Conservation (phyloP, 2,329 filamentous ascomycete species). For the Phialophora macrospora region DNA sequence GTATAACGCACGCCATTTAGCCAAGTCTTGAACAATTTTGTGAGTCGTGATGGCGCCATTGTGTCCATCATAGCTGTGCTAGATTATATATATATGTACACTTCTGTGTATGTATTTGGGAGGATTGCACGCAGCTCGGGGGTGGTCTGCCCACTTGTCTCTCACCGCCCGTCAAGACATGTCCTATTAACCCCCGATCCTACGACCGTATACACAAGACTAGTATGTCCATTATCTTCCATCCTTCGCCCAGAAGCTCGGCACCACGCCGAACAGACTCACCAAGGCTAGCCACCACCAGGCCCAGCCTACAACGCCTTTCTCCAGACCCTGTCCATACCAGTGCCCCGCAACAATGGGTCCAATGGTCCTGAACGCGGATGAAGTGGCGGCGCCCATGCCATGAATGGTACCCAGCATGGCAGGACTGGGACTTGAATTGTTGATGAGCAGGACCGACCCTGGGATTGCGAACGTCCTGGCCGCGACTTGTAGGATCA, state of each 20-base stretch:
- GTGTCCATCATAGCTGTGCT: background rate
- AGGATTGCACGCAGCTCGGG: background rate
- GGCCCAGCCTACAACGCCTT: slow-evolving; percentile 60
- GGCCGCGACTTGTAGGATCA: slow-evolving; percentile 72
- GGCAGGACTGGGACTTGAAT: slow-evolving; percentile 63
- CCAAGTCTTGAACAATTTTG: background rate
- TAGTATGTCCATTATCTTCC: slow-evolving; percentile 45
- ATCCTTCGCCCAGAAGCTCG: slow-evolving; percentile 67
- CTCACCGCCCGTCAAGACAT: background rate
- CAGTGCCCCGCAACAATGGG: slow-evolving; percentile 61
- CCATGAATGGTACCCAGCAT: slow-evolving; percentile 65
- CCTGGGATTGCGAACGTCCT: slow-evolving; percentile 71
- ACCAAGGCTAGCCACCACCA: slow-evolving; percentile 63
- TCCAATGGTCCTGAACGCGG: slow-evolving; percentile 61
- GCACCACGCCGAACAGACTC: slow-evolving; percentile 62
- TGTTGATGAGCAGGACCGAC: slow-evolving; percentile 64
- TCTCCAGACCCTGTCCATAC: slow-evolving; percentile 61
- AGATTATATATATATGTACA: background rate
- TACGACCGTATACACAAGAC: background rate
- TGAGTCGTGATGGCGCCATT: slow-evolving; percentile 2
- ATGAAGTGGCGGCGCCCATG: slow-evolving; percentile 61
- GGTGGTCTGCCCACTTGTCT: background rate
- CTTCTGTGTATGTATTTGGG: background rate
- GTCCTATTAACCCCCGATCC: background rate
- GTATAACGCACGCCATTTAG: slow-evolving; percentile 7